Conservation (phyloP, 345 rosid genomes). For the Populus deltoides region DNA sequence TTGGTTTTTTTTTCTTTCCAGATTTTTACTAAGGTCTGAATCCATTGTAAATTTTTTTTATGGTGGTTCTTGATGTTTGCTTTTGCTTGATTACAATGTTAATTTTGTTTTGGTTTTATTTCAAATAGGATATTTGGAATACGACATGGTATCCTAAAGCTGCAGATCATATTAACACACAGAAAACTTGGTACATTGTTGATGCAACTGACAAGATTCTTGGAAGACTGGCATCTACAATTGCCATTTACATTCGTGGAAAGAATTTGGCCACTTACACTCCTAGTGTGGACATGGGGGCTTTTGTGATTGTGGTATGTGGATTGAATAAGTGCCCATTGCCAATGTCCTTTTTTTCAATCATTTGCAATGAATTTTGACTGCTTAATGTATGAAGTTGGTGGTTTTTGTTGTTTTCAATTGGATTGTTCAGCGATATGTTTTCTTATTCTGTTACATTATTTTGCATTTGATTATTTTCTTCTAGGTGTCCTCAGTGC, state of each 20-base stretch:
- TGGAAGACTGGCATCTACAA: constrained; percentile 86
- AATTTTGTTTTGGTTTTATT: not conserved
- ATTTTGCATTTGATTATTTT: not conserved
- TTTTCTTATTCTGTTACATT: not conserved
- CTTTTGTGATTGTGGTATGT: constrained; percentile 95
- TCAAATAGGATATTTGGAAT: constrained; percentile 86
- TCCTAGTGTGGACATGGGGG: constrained; percentile 98
- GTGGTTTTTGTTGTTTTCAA: not conserved
- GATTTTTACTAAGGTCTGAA: not conserved
- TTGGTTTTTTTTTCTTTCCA: not conserved
- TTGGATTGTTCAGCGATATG: not conserved
- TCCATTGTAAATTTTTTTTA: not conserved
- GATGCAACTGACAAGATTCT: constrained; percentile 91
- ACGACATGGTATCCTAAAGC: constrained; percentile 96
- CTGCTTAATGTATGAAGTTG: not conserved
- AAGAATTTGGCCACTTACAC: constrained; percentile 86
- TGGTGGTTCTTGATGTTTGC: not conserved
- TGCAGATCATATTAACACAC: constrained; percentile 75
- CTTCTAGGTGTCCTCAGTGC: not conserved
- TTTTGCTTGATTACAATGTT: not conserved
- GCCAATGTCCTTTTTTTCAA: not conserved
- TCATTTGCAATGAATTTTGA: not conserved
- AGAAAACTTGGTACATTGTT: constrained; percentile 81
- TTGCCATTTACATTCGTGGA: constrained; percentile 85
- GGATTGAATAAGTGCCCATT: not conserved